phyloP scores from a whole-genome alignment of 371 early-diverging fungal genomes.

The Blastocladiella emersonii region DNA sequence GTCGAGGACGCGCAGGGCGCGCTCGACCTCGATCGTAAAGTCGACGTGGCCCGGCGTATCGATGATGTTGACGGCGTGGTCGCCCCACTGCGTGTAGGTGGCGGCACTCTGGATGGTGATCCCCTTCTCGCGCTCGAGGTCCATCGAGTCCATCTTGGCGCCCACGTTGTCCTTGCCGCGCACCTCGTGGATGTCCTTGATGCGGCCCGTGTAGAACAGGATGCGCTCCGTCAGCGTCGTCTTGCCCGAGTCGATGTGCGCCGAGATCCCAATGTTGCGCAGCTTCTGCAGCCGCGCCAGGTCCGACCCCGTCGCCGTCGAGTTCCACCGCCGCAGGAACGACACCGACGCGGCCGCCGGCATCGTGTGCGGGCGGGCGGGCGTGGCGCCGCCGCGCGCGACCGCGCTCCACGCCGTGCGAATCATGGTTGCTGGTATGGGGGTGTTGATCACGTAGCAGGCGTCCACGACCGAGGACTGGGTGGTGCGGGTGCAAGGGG shows the following conservation, averaged over 20 bases:
- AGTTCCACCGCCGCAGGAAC: too few species aligned
- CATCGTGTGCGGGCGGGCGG: too few species aligned
- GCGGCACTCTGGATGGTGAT: slow-evolving; percentile 87
- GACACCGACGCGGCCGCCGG: too few species aligned
- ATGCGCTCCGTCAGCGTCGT: slow-evolving; percentile 96
- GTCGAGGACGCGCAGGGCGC: slow-evolving; percentile 79
- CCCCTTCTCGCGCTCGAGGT: slow-evolving; percentile 91
- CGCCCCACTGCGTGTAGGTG: slow-evolving; percentile 69
- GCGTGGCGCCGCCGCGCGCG: too few species aligned
- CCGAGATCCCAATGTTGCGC: slow-evolving; percentile 96
- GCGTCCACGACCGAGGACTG: too few species aligned
- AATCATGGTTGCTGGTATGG: too few species aligned
- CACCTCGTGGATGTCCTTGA: slow-evolving; percentile 93
- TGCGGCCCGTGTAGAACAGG: slow-evolving; percentile 88
- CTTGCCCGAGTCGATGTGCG: slow-evolving; percentile 97
- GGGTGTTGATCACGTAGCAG: too few species aligned
- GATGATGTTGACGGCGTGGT: slow-evolving; percentile 72
- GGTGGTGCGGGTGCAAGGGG: too few species aligned
- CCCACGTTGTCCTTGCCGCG: slow-evolving; percentile 94
- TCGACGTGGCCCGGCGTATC: slow-evolving; percentile 90
- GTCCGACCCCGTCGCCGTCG: not conserved
- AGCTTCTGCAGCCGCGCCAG: slow-evolving; percentile 36
- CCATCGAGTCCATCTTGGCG: slow-evolving; percentile 98
- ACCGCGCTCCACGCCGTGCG: too few species aligned
- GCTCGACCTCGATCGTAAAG: slow-evolving; percentile 85